Percentiles rank a stretch among this genome's conserved stretches.
Evolutionary conservation across 2,329 filamentous ascomycete species (phyloP).

Genomic region (Paracoccidioides brasiliensis): DNA sequence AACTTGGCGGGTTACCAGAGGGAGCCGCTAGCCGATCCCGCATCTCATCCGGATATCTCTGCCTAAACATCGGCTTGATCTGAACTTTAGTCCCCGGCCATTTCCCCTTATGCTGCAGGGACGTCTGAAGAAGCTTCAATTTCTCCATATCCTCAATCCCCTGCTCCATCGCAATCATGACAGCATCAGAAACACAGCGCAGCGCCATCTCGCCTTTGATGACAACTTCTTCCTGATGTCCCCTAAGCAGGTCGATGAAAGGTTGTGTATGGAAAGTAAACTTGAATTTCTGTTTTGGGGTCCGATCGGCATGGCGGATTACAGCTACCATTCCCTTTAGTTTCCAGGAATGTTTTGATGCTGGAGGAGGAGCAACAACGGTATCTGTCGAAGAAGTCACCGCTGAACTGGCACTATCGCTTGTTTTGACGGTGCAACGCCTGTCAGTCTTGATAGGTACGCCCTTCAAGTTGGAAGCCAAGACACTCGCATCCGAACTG

Average conservation of each 20-base stretch:
- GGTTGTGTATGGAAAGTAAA: constrained; percentile 97
- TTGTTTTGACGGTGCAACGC: constrained; percentile 27
- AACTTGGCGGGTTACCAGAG: constrained; percentile 10
- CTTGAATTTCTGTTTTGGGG: constrained; percentile 98
- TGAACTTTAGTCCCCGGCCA: constrained; percentile 97
- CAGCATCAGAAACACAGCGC: constrained; percentile 76
- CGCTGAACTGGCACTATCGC: constrained; percentile 3
- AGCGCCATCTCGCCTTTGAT: constrained; percentile 84
- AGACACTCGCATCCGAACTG: not conserved
- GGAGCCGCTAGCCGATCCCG: constrained; percentile 13
- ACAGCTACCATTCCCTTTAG: constrained; percentile 95
- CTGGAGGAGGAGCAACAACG: constrained; percentile 42
- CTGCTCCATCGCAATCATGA: constrained; percentile 63
- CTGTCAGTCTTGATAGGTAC: not conserved
- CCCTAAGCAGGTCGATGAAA: constrained; percentile 87
- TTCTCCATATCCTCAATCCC: constrained; percentile 77
- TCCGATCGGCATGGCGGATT: constrained; percentile 89
- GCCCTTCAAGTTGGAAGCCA: not conserved
- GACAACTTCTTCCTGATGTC: constrained; percentile 90
- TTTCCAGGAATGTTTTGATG: constrained; percentile 90
- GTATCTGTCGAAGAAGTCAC: constrained; percentile 10
- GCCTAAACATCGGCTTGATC: constrained; percentile 98
- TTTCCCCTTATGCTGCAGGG: constrained; percentile 78
- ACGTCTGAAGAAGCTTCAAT: constrained; percentile 71
- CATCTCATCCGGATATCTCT: constrained; percentile 57